phyloP scores from a whole-genome alignment of 2,329 filamentous ascomycete genomes.

The Cladosporium velox region DNA sequence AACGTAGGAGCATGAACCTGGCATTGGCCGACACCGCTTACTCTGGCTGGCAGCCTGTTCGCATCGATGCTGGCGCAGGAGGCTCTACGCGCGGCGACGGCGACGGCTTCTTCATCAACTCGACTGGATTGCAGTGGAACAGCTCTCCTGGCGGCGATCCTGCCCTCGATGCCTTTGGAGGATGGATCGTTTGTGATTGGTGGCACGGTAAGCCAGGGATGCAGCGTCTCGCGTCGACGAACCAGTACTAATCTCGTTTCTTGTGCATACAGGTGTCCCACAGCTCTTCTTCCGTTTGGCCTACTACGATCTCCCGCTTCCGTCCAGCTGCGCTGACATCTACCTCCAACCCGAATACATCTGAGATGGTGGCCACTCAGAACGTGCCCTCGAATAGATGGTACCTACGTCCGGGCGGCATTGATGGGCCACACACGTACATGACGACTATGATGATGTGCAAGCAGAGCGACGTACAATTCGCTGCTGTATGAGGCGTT shows the following conservation, averaged over 20 bases:
- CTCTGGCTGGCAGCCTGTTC: conserved; percentile 37
- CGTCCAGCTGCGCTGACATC: conserved; percentile 37
- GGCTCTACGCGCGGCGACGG: conserved; percentile 16
- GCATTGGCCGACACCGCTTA: conserved; percentile 31
- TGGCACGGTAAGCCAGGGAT: conserved; percentile 12
- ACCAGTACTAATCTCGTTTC: conserved; percentile 4
- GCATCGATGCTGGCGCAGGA: conserved; percentile 33
- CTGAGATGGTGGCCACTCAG: conserved; percentile 14
- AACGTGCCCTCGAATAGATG: too few species aligned
- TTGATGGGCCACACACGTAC: neutral
- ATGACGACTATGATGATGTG: neutral
- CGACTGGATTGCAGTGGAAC: conserved; percentile 38
- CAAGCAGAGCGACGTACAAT: neutral
- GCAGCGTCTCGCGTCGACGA: too few species aligned
- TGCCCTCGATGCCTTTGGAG: conserved; percentile 29
- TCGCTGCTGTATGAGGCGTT: neutral
- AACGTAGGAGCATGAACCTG: conserved; percentile 19
- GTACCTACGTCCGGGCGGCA: too few species aligned
- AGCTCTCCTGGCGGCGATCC: conserved; percentile 20
- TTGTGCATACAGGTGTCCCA: conserved; percentile 25
- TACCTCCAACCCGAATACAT: conserved; percentile 34
- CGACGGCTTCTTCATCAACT: conserved; percentile 36
- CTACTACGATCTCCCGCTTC: conserved; percentile 29
- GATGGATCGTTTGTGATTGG: conserved; percentile 30
- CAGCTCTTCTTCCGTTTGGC: conserved; percentile 37